Evolutionary conservation across 768 basidiomycete genomes (phyloP).

Genomic region (Phallus indusiatus): DNA sequence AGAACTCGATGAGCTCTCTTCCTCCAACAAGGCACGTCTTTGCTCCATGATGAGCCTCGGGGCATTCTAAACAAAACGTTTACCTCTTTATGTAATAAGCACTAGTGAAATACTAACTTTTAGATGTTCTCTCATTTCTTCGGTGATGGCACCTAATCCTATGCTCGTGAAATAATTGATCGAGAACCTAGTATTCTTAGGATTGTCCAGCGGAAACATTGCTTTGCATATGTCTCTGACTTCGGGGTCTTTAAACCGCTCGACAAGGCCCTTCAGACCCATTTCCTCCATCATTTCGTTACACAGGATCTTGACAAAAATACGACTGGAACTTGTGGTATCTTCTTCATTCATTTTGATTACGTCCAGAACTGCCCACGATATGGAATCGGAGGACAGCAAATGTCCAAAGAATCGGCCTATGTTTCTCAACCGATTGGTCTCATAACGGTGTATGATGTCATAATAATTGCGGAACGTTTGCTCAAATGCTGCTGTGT

Average conservation of each 20-base stretch:
- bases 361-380: slow-evolving; percentile 77
- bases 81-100: background rate
- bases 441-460: slow-evolving; percentile 98
- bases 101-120: slow-evolving; percentile 46
- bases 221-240: slow-evolving; percentile 59
- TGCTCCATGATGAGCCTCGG: slow-evolving; percentile 92
- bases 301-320: slow-evolving; percentile 96
- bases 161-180: slow-evolving; percentile 99
- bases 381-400: slow-evolving; percentile 74
- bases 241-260: slow-evolving; percentile 85
- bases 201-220: slow-evolving; percentile 95
- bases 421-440: slow-evolving; percentile 95
- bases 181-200: slow-evolving; percentile 91
- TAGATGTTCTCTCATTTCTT: slow-evolving; percentile 94
- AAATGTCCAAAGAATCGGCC: slow-evolving; percentile 95
- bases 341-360: slow-evolving; percentile 97
- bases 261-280: slow-evolving; percentile 79
- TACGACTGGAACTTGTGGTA: slow-evolving; percentile 91
- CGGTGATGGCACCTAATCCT: slow-evolving; percentile 81
- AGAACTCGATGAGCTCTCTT: slow-evolving; percentile 38
- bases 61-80: slow-evolving; percentile 56
- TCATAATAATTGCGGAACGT: slow-evolving; percentile 87
- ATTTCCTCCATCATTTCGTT: slow-evolving; percentile 91
- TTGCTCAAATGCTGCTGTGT: slow-evolving; percentile 83
- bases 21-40: slow-evolving; percentile 78